phyloP scores from a whole-genome alignment of 495 filamentous ascomycete genomes.

The Aspergillus nanangensis region DNA sequence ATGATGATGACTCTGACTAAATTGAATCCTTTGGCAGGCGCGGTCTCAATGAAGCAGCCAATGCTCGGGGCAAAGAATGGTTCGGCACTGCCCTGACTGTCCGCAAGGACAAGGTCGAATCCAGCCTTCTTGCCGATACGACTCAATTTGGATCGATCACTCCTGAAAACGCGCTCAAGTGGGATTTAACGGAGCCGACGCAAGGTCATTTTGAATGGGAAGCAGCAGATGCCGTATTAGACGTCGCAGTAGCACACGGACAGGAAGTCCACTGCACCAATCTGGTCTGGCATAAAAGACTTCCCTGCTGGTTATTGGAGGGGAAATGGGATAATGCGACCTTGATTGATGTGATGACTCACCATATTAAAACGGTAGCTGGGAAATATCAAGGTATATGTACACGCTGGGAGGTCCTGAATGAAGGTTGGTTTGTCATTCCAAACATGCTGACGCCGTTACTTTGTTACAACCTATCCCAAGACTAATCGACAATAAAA shows the following conservation, averaged over 20 bases:
- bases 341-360: background rate
- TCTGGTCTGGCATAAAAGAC: background rate
- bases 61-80: no score
- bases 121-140: no score
- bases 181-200: background rate
- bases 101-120: no score
- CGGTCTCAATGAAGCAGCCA: no score
- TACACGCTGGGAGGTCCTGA: background rate
- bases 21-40: no score
- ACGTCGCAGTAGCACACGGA: background rate
- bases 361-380: background rate
- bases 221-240: background rate
- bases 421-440: background rate
- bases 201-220: background rate
- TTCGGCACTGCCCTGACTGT: no score
- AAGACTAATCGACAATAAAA: no score
- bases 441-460: no score
- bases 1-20: no score
- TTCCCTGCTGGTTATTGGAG: background rate
- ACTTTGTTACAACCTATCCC: no score
- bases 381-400: background rate
- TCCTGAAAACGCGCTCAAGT: background rate
- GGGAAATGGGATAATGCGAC: background rate
- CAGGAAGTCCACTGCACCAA: background rate
- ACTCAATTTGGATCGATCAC: background rate